Evolutionary conservation across 331 rosid genomes (phyloP).

Genomic region (Malus hybrid): DNA sequence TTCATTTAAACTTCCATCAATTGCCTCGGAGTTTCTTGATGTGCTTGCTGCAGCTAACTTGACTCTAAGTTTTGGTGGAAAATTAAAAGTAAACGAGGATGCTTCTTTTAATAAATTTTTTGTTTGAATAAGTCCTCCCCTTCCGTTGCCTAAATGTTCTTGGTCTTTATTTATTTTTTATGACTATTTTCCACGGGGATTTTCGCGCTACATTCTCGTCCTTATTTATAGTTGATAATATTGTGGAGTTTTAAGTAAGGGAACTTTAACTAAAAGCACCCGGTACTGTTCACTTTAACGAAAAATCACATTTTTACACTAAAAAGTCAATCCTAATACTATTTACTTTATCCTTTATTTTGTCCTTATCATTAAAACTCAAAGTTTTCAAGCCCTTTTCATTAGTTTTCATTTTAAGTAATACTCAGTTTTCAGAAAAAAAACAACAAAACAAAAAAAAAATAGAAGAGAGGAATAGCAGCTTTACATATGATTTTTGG

Average conservation of each 20-base stretch:
- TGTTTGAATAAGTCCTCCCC: conserved; percentile 1
- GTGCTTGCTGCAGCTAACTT: background rate
- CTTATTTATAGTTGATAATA: background rate
- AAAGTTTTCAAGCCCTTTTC: too few relatives aligned
- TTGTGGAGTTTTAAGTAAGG: background rate
- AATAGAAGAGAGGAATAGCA: background rate
- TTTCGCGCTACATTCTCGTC: background rate
- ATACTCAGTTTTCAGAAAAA: background rate
- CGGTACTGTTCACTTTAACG: too few relatives aligned
- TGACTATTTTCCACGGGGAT: background rate
- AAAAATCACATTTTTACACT: too few relatives aligned
- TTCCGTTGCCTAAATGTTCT: background rate
- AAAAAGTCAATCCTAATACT: too few relatives aligned
- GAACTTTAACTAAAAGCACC: too few relatives aligned
- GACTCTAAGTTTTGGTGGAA: background rate
- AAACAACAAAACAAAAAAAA: background rate
- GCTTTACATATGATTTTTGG: background rate
- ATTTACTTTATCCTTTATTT: too few relatives aligned
- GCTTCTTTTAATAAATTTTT: background rate
- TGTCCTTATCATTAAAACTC: too few relatives aligned
- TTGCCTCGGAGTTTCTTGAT: background rate
- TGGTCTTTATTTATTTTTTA: background rate
- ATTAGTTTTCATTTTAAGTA: too few relatives aligned
- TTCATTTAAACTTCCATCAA: background rate
- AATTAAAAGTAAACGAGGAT: background rate